Evolutionary conservation across 1,139 yeast genomes (phyloP).

Genomic region (Pichiaceae sp.): DNA sequence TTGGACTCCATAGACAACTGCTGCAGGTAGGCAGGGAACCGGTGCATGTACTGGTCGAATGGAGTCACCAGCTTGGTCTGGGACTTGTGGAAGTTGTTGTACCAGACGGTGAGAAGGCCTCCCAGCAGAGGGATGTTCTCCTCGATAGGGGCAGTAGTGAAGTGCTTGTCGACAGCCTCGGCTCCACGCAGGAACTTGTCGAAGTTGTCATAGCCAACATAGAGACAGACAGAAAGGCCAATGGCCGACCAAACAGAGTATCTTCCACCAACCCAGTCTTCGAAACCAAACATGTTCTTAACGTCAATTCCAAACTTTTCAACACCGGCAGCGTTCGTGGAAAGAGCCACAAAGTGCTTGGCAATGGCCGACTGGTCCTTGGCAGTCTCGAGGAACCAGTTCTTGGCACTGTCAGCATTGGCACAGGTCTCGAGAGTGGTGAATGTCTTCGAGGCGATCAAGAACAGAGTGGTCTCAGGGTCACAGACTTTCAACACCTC

Average conservation of each 20-base stretch:
- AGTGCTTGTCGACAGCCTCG: conserved; percentile 92
- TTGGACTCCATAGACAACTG: conserved; percentile 98
- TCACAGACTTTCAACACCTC: conserved; percentile 72
- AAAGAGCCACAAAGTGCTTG: conserved; percentile 93
- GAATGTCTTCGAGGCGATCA: conserved; percentile 95
- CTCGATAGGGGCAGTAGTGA: conserved; percentile 74
- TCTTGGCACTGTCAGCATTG: conserved; percentile 90
- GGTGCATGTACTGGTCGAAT: conserved; percentile 94
- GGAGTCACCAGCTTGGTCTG: conserved; percentile 98
- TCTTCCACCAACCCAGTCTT: conserved; percentile 98
- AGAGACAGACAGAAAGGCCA: conserved; percentile 90
- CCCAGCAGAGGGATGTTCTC: conserved; percentile 89
- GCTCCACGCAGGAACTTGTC: conserved; percentile 92
- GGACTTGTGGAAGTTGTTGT: conserved; percentile 95
- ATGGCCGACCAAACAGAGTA: conserved; percentile 99
- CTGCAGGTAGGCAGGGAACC: conserved; percentile 98
- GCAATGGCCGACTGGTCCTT: conserved; percentile 65
- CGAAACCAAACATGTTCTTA: conserved; percentile 96
- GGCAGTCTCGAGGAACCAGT: conserved; percentile 79
- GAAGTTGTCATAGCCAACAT: conserved; percentile 92
- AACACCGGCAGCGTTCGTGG: conserved; percentile 88
- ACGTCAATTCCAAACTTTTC: conserved; percentile 94
- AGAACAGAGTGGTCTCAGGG: conserved; percentile 89
- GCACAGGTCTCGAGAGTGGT: conserved; percentile 98
- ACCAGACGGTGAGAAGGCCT: conserved; percentile 92